Base-by-base conservation (phyloP, 257 asterid genomes). In the Lycium barbarum region DNA sequence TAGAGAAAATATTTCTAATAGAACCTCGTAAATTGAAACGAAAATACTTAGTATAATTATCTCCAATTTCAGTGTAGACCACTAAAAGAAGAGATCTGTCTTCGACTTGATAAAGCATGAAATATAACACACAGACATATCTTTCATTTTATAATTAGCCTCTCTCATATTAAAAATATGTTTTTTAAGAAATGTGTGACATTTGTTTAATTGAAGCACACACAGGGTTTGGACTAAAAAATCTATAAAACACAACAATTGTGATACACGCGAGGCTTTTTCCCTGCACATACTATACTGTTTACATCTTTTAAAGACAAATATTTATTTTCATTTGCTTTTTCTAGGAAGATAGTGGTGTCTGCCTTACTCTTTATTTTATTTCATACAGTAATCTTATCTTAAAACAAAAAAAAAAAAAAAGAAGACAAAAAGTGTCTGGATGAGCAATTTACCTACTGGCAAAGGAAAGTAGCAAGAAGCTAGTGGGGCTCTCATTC, bases 381-480 rank as follows among this genome's bases (percentile, higher is more conserved):
- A 12, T 55, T 4, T 15, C 3, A 15, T 65, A 18, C n/a, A 18
- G 11, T 26, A 15, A 26, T 15, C 17, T 12, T 66, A 33, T 33
- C 40, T 66, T 33, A 11, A 66, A 26, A 3, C 6, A 0, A 66
- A 12, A 11, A 12, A 22, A 9, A 20, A 74, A 6, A 0, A 49
- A 12, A 1, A 11, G 20, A 1, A 11, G 20, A 49, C 6, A 20
- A 76, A 71, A 40, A 12, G 43, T 7, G 81, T 26, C 1, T 22
- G 45, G 63, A 53, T 53, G n/a, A 78, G 17, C 65, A 78, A 78
- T 26, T 78, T 78, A 33, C 26, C 65, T 53, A 26, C 49, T 26
- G 59, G 65, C 49, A 78, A 78, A 53, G 82, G 26, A 53, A 78
- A 53, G 82, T 53, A 78, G 65, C 17, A 78, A 35, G 9, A 26